Base-by-base conservation (phyloP, 495 filamentous ascomycete genomes). In the Tuber microsphaerosporum region DNA sequence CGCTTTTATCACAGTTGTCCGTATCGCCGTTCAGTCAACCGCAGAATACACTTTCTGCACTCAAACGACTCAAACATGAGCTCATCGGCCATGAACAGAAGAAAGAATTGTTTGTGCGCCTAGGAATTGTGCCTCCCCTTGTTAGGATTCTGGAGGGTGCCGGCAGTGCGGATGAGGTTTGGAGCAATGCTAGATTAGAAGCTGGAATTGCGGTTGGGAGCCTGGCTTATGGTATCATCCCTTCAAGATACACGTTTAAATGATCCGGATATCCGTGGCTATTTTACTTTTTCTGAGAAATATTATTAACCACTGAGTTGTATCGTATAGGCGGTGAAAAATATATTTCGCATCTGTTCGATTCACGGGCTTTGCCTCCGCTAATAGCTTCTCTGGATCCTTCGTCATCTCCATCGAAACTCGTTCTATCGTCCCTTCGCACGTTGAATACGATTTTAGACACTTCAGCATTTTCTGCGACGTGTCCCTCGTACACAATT, bases 41-140 rank as follows among this genome's bases (percentile, higher is more conserved):
- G 75, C 85, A 86, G 7, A 86, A 89, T 68, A 91, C 92, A 81
- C 86, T 91, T 43, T 85, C 85, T 61, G 87, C 89, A 71, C 87
- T 99, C 65, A 88, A 89, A 69, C 85, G 86, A 42, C 84, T 98
- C 20, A 99, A 97, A 86, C 94, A 97, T 84, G 91, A 96, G 74
- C 86, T 95, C 65, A 89, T 97, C 78, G 95, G 95, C 45, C 93
- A 97, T 84, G 89, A 92, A 41, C 90, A 95, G 82, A 89, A 90
- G 81, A 99, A 99, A 83, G 91, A 93, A 81, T 78, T 88, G 56
- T 93, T 89, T 87, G 85, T 98, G 34, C 84, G 85, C 70, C 84
- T 86, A 70, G 94, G 93, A 20, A 85, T 97, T 41, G 84, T 97
- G 61, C 88, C 88, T 41, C 85, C 88, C 56, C 85, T 97, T 46